Conservation (phyloP, 139 green algal species). For the Volvox africanus region DNA sequence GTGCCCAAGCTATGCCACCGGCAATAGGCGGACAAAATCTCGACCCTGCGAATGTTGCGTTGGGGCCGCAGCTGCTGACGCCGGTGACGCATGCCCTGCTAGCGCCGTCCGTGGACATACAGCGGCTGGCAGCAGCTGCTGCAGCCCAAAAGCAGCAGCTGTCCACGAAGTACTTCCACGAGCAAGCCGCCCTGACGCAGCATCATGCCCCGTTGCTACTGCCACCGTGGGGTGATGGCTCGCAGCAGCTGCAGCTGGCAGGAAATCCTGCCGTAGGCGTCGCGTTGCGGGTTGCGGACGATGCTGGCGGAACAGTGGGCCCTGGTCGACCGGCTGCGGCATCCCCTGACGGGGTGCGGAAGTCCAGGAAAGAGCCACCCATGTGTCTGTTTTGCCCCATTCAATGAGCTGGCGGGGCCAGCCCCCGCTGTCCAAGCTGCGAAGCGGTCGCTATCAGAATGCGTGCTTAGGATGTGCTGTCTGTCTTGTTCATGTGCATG, state of each 20-base stretch:
- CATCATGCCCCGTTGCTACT: background rate
- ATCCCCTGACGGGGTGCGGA: background rate
- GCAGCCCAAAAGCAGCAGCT: background rate
- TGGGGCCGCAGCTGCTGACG: constrained; percentile 4
- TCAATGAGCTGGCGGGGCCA: background rate
- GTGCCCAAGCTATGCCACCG: background rate
- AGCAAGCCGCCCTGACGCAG: background rate
- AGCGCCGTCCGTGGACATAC: background rate
- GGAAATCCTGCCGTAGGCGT: background rate
- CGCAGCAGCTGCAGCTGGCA: background rate
- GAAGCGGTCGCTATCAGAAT: too few species aligned
- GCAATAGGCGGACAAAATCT: background rate
- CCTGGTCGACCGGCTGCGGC: background rate
- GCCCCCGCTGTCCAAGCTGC: too few species aligned
- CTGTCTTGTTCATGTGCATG: too few species aligned
- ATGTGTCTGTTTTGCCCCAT: constrained; percentile 24
- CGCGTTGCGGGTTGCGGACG: background rate
- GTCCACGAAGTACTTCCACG: background rate
- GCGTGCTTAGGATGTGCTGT: too few species aligned
- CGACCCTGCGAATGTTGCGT: background rate
- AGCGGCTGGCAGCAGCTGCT: background rate
- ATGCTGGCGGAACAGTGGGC: background rate
- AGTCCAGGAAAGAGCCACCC: constrained; percentile 30
- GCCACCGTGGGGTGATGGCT: background rate
- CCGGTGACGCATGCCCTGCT: background rate